phyloP scores from a whole-genome alignment of 768 basidiomycete species.

The Leccinum fibrillosum region DNA sequence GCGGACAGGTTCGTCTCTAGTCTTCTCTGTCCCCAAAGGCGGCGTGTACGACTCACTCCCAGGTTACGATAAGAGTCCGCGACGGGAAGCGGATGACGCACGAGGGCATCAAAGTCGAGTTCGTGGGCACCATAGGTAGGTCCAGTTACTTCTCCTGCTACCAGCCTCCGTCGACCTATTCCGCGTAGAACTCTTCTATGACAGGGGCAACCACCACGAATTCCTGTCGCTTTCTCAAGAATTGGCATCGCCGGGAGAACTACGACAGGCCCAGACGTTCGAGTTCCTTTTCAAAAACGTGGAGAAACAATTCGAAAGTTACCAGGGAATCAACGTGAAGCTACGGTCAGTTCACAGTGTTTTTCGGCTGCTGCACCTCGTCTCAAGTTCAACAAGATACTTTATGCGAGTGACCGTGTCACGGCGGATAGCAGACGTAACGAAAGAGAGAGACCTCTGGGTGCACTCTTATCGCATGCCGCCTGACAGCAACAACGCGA shows the following conservation, averaged over 20 bases:
- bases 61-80: constrained; percentile 85
- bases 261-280: constrained; percentile 94
- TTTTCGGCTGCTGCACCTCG: neutral
- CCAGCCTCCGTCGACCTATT: neutral
- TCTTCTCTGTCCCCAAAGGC: neutral
- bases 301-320: constrained; percentile 98
- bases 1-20: constrained; percentile 65
- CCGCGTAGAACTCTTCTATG: constrained; percentile 78
- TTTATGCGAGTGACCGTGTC: constrained; percentile 90
- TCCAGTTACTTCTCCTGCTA: constrained; percentile 2
- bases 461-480: constrained; percentile 99
- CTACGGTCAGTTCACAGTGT: constrained; percentile 58
- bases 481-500: constrained; percentile 94
- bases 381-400: constrained; percentile 54
- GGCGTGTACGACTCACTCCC: constrained; percentile 4
- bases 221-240: constrained; percentile 96
- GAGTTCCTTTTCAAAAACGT: constrained; percentile 99
- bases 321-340: constrained; percentile 98
- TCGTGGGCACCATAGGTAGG: constrained; percentile 92
- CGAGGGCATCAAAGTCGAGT: constrained; percentile 97
- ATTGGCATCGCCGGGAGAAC: constrained; percentile 92
- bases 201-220: constrained; percentile 97
- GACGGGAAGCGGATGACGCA: constrained; percentile 95
- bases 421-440: constrained; percentile 87
- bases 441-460: constrained; percentile 94